These are phyloP conservation scores for Neonectria coccinea DNA, from an alignment of 2,329 filamentous ascomycete species.

Conservation along the genomic window DNA sequence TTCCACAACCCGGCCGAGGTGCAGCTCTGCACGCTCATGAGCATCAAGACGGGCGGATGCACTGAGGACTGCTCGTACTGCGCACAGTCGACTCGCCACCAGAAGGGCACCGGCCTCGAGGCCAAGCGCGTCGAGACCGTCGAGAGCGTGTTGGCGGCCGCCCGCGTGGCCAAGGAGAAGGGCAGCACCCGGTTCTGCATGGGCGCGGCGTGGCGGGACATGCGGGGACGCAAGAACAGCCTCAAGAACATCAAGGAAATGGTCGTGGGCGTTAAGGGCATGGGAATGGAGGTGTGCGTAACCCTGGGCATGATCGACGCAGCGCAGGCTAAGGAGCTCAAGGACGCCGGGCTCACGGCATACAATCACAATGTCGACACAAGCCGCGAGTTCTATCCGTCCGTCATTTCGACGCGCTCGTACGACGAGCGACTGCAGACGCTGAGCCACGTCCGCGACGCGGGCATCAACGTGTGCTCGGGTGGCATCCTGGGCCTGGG, in stretches of 20 bases:
- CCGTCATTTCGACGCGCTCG: conserved; percentile 83
- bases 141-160: conserved; percentile 83
- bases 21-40: conserved; percentile 95
- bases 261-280: conserved; percentile 81
- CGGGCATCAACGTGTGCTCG: conserved; percentile 90
- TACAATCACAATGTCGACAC: conserved; percentile 98
- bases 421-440: conserved; percentile 91
- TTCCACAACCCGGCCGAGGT: conserved; percentile 88
- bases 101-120: conserved; percentile 80
- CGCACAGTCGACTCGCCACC: conserved; percentile 86
- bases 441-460: conserved; percentile 82
- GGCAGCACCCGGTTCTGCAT: conserved; percentile 95
- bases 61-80: conserved; percentile 95
- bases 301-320: conserved; percentile 92
- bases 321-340: conserved; percentile 83
- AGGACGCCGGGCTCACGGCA: conserved; percentile 85
- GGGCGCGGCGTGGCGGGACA: conserved; percentile 94
- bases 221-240: conserved; percentile 88
- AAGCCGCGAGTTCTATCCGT: conserved; percentile 87
- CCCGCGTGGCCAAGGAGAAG: conserved; percentile 81
- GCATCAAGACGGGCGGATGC: conserved; percentile 95
- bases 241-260: conserved; percentile 88
- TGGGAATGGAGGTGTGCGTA: conserved; percentile 95
- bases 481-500: conserved; percentile 90
- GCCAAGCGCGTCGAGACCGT: conserved; percentile 84